These are phyloP conservation scores for Nakazawaea molendinolei DNA, from an alignment of 805 yeast genomes.

Conservation along the genomic window DNA sequence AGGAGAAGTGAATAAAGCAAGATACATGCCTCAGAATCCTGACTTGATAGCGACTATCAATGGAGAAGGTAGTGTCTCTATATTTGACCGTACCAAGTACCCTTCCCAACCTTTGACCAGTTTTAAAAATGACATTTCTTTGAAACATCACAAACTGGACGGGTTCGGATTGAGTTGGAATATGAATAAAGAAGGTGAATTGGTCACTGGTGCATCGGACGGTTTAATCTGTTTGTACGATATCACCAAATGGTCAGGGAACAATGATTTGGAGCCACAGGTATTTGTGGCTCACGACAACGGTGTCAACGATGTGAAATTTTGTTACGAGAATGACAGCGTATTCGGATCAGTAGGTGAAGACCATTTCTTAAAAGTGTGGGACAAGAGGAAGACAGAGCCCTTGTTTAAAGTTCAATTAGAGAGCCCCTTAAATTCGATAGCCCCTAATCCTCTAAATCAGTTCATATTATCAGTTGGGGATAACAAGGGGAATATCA, in stretches of 20 bases:
- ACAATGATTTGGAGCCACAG: slow-evolving; percentile 14
- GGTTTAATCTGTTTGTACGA: slow-evolving; percentile 69
- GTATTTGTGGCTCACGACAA: slow-evolving; percentile 26
- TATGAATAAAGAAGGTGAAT: slow-evolving; percentile 45
- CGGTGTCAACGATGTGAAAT: slow-evolving; percentile 69
- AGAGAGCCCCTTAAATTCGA: slow-evolving; percentile 40
- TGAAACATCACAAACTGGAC: slow-evolving; percentile 36
- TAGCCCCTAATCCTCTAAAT: slow-evolving; percentile 55
- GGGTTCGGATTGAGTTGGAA: slow-evolving; percentile 79
- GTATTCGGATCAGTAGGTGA: slow-evolving; percentile 68
- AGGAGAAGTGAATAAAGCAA: slow-evolving; percentile 69
- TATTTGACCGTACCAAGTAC: slow-evolving; percentile 84
- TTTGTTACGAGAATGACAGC: slow-evolving; percentile 57
- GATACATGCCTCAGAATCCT: slow-evolving; percentile 81
- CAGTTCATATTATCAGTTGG: slow-evolving; percentile 62
- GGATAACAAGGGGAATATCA: slow-evolving; percentile 47
- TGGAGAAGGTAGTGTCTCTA: slow-evolving; percentile 53
- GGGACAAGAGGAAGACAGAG: slow-evolving; percentile 41
- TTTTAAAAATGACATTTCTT: slow-evolving; percentile 32
- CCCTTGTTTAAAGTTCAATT: slow-evolving; percentile 1
- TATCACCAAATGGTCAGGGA: slow-evolving; percentile 33
- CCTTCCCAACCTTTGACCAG: slow-evolving; percentile 35
- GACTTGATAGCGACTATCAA: slow-evolving; percentile 71
- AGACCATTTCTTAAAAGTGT: slow-evolving; percentile 39
- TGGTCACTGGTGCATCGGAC: slow-evolving; percentile 56